Evolutionary conservation across 2,329 filamentous ascomycete species (phyloP), one percentile per base, ranked within the genome.

Genomic region (Aspergillus chevalieri): DNA sequence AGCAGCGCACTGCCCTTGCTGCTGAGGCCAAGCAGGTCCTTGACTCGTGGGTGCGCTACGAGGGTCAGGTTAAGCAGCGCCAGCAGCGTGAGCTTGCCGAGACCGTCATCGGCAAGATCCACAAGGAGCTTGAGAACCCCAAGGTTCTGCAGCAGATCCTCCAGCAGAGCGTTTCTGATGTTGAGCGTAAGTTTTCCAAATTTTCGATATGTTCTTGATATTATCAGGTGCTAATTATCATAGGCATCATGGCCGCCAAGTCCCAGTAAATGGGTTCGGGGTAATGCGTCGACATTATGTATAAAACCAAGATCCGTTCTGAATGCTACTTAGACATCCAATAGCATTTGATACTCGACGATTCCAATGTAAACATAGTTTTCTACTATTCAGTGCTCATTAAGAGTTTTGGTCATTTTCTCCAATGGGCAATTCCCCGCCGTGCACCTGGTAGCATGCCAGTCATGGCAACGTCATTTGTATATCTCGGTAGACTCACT

Each of bases 11-110:
- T 54, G 87, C 90, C 63, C 80, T 98, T 60, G 90, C 90, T 52
- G 79, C 83, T 57, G 93, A 98, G 82, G 92, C 92, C 68, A 98
- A 96, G 86, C 68, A 81, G 54, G 93, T 97, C 52, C 85, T 98
- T 59, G 93, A 98, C 74, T 96, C 90, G 51, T 98, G 93, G 94
- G 91, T 97, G 58, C 87, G 93, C 72, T 98, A 98, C 76, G 93
- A 98, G 80, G 79, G 87, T 65, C 93, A 97, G 81, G 91, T 98
- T 69, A 98, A 97, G 87, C 87, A 92, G 80, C 87, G 93, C 73
- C 90, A 98, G 81, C 93, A 98, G 83, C 86, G 82, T 76, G 93
- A 98, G 82, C 84, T 98, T 60, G 89, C 93, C 58, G 85, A 95
- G 70, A 83, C 78, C 73, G 80, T 98, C 74, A 97, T 98, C 67